Percentiles rank a stretch among this genome's conserved stretches.
These are phyloP conservation scores for Candida insectorum DNA, from an alignment of 805 yeast species.

Conservation along the genomic window DNA sequence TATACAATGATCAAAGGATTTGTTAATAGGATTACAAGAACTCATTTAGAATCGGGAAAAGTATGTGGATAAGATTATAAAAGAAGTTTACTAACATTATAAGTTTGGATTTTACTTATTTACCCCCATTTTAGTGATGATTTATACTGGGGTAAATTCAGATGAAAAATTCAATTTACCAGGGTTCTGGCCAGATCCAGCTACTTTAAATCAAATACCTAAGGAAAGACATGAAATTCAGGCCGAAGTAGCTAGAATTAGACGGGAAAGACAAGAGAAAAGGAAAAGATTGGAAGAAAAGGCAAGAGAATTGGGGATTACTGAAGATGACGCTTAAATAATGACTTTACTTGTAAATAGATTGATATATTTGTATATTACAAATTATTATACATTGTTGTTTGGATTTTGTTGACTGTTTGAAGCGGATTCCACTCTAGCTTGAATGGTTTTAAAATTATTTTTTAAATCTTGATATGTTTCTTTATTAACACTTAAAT, in stretches of 20 bases:
- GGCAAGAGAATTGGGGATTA: conserved; percentile 67
- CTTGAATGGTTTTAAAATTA: conserved; percentile 13
- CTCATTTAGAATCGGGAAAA: conserved; percentile 43
- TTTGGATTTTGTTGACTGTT: conserved; percentile 9
- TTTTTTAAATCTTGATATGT: conserved; percentile 25
- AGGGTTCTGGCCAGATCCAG: conserved; percentile 97
- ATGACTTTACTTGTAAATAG: background rate
- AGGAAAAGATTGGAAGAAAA: conserved; percentile 69
- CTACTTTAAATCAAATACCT: conserved; percentile 84
- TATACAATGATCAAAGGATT: conserved; percentile 25
- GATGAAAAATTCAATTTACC: conserved; percentile 86
- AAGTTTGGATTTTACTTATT: conserved; percentile 79
- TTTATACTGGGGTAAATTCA: conserved; percentile 87
- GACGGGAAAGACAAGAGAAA: conserved; percentile 69
- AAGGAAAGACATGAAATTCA: conserved; percentile 89
- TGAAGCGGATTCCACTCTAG: conserved; percentile 2
- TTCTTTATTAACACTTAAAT: conserved; percentile 16
- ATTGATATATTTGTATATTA: conserved; percentile 1
- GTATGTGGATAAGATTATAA: conserved; percentile 29
- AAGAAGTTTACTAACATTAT: conserved; percentile 11
- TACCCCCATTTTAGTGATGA: conserved; percentile 89
- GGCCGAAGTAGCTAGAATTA: conserved; percentile 86
- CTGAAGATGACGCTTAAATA: conserved; percentile 31
- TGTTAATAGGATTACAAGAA: conserved; percentile 35
- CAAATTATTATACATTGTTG: background rate